Evolutionary conservation across 163 green algal genomes (phyloP).

Genomic region (Trebouxia gelatinosa): DNA sequence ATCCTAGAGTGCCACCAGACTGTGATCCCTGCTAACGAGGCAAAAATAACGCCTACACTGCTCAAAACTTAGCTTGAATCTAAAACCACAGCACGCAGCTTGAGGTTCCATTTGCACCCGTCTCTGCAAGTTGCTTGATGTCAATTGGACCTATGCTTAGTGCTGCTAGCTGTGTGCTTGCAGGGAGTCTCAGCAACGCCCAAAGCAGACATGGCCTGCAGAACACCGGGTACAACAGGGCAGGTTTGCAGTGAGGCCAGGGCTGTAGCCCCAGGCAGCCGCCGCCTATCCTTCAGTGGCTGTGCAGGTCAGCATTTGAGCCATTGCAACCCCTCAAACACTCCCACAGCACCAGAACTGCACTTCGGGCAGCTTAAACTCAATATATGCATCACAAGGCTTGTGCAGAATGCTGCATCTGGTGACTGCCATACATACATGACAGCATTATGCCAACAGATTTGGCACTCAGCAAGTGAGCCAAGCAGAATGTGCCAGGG

Average conservation of each 20-base stretch:
- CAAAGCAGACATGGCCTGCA: no score
- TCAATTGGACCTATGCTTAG: no score
- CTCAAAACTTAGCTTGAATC: no score
- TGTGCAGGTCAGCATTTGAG: background rate
- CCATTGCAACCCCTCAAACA: background rate
- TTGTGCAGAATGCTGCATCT: background rate
- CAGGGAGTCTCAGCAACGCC: no score
- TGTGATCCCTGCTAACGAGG: no score
- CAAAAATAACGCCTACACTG: no score
- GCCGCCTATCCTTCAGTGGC: constrained; percentile 10
- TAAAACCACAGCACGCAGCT: no score
- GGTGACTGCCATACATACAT: background rate
- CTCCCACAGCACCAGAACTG: background rate
- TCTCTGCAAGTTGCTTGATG: no score
- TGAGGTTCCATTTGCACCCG: no score
- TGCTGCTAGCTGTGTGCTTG: background rate
- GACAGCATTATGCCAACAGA: background rate
- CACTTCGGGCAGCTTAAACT: background rate
- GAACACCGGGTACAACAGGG: background rate
- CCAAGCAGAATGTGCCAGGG: no score
- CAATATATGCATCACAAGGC: no score
- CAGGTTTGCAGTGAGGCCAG: background rate
- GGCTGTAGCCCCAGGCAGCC: background rate
- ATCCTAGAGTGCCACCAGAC: background rate
- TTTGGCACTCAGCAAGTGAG: background rate